Evolutionary conservation across 2,329 filamentous ascomycete species (phyloP).

Genomic region (Colletotrichum agaves): DNA sequence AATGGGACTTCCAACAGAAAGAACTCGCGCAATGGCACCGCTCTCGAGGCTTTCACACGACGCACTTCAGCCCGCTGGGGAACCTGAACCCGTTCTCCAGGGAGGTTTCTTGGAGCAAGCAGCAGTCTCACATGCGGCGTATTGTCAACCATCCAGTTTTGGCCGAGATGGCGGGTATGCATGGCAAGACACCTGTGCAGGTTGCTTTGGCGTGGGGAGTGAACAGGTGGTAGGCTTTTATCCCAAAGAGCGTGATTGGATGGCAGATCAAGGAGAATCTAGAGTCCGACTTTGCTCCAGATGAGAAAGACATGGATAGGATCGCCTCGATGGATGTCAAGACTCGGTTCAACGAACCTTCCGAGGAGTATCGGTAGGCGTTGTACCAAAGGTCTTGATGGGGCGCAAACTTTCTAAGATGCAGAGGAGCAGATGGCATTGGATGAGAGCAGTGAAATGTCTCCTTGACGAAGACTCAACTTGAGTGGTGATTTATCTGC

Average conservation of each 20-base stretch:
- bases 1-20: slow-evolving; percentile 61
- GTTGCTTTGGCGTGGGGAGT: slow-evolving; percentile 48
- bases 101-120: slow-evolving; percentile 44
- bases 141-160: slow-evolving; percentile 44
- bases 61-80: slow-evolving; percentile 47
- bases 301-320: not conserved
- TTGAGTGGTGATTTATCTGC: not conserved
- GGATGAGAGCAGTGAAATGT: not conserved
- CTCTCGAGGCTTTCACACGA: slow-evolving; percentile 44
- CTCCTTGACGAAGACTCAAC: not conserved
- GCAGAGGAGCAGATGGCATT: not conserved
- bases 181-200: slow-evolving; percentile 46
- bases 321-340: not conserved
- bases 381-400: not conserved
- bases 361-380: not conserved
- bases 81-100: slow-evolving; percentile 47
- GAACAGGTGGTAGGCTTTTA: slow-evolving; percentile 46
- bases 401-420: not conserved
- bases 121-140: slow-evolving; percentile 43
- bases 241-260: slow-evolving; percentile 49
- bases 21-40: slow-evolving; percentile 40
- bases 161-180: slow-evolving; percentile 43
- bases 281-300: not conserved
- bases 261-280: slow-evolving; percentile 1
- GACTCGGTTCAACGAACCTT: not conserved